Evolutionary conservation across 345 rosid species (phyloP).

Genomic region (Eucalyptus guilfoylei): DNA sequence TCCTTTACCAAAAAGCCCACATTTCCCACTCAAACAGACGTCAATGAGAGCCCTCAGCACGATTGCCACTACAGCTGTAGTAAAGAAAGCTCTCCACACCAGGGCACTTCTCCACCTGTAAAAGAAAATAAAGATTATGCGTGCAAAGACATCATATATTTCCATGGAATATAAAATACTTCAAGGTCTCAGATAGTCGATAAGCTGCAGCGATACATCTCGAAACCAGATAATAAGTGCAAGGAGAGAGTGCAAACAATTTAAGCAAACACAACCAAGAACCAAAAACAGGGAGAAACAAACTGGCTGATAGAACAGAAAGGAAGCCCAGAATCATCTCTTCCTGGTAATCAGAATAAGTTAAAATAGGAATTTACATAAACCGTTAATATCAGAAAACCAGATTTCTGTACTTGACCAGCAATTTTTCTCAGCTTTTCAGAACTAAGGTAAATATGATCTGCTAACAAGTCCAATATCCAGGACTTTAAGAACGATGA

Average conservation of each 20-base stretch:
- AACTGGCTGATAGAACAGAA: background rate
- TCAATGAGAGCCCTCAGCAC: slow-evolving; percentile 84
- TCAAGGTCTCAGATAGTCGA: background rate
- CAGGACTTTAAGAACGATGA: background rate
- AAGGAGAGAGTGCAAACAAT: background rate
- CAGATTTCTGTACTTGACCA: background rate
- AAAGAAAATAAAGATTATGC: background rate
- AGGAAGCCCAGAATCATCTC: background rate
- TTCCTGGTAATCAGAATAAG: background rate
- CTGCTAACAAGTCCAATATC: background rate
- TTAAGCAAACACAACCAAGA: background rate
- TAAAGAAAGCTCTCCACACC: slow-evolving; percentile 86
- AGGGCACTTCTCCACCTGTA: slow-evolving; percentile 92
- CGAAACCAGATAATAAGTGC: background rate
- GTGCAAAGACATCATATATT: background rate
- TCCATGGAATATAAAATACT: background rate
- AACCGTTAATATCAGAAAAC: background rate
- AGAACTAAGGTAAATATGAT: background rate
- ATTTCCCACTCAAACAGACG: slow-evolving; percentile 68
- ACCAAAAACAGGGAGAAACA: background rate
- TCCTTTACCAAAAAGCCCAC: slow-evolving; percentile 89
- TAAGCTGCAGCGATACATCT: background rate
- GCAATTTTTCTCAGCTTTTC: background rate
- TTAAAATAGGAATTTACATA: background rate
- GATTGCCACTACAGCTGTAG: slow-evolving; percentile 82